Conservation (phyloP, 1,284 basidiomycete species). For the Xerocomus nothofagi region DNA sequence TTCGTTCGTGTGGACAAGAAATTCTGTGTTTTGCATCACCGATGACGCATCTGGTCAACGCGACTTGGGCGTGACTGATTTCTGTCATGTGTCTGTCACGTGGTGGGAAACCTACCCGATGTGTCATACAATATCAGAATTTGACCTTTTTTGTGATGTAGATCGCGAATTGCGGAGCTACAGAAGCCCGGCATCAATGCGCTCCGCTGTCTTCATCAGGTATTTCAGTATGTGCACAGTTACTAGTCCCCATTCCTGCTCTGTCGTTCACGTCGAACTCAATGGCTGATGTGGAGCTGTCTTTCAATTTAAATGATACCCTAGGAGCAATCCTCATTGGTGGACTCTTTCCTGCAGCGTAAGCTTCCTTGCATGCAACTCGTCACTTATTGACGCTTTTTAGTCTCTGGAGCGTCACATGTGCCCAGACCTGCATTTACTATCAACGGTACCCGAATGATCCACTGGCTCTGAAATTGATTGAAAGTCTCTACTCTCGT, state of each 20-base stretch:
- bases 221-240: background rate
- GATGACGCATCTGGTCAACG: no score
- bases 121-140: no score
- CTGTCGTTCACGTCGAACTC: background rate
- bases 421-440: slow-evolving; percentile 53
- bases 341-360: slow-evolving; percentile 48
- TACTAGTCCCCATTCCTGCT: background rate
- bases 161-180: no score
- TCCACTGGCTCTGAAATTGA: slow-evolving; percentile 35
- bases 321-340: slow-evolving; percentile 52
- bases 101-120: no score
- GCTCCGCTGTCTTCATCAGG: no score
- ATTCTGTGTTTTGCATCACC: no score
- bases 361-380: background rate
- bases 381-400: background rate
- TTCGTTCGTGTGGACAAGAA: no score
- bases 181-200: no score
- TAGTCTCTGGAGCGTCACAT: slow-evolving; percentile 59
- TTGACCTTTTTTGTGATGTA: no score
- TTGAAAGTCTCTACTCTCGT: slow-evolving; percentile 35
- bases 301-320: slow-evolving; percentile 35
- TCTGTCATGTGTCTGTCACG: no score
- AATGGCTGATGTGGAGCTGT: background rate
- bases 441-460: slow-evolving; percentile 45
- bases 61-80: no score